A percentile compares a stretch with the other conserved stretches of the same genome.
These are phyloP conservation scores for Exophiala xenobiotica DNA, from an alignment of 2,329 filamentous ascomycete species.

Conservation along the genomic window DNA sequence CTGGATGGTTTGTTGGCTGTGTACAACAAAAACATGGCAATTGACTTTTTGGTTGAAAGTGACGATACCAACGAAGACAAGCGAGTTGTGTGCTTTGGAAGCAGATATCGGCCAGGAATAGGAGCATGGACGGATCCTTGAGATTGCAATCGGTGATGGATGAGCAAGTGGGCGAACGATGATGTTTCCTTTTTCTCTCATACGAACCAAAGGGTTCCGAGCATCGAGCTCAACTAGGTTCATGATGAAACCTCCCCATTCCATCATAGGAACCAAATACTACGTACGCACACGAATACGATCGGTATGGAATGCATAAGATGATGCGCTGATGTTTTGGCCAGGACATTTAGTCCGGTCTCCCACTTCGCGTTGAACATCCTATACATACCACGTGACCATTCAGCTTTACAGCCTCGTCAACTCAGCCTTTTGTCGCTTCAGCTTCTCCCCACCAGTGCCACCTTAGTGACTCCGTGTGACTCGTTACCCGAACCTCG, in stretches of 20 bases:
- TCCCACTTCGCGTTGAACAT: too few relatives aligned
- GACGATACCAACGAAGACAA: conserved; percentile 25
- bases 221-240: conserved; percentile 4
- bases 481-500: conserved; percentile 11
- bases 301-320: conserved; percentile 8
- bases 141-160: conserved; percentile 13
- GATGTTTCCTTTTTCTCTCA: conserved; percentile 8
- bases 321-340: not conserved
- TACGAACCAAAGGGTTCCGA: not conserved
- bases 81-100: conserved; percentile 22
- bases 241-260: conserved; percentile 2
- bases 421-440: not conserved
- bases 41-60: conserved; percentile 23
- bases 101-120: conserved; percentile 20
- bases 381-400: not conserved
- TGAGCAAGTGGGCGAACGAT: conserved; percentile 9
- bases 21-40: conserved; percentile 28
- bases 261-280: not conserved
- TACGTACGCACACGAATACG: conserved; percentile 10
- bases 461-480: too few relatives aligned
- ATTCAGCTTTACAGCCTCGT: not conserved
- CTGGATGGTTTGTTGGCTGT: conserved; percentile 25
- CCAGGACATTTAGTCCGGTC: too few relatives aligned
- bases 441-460: not conserved
- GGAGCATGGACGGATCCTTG: conserved; percentile 25